phyloP scores from a whole-genome alignment of 768 basidiomycete genomes.

The Cystofilobasidium bisporidii region DNA sequence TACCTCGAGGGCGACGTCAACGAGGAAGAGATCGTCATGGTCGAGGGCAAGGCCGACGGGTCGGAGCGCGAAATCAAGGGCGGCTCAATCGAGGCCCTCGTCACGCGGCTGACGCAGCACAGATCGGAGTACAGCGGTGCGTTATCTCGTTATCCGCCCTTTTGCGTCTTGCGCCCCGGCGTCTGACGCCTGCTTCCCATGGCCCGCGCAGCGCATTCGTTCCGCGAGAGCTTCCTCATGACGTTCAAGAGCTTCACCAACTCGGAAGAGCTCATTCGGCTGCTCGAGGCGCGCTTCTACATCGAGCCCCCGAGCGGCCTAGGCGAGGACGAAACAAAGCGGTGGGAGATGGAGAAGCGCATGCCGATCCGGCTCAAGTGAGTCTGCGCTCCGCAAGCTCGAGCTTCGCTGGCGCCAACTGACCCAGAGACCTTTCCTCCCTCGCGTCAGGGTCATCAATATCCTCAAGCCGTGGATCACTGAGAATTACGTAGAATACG shows the following conservation, averaged over 20 bases:
- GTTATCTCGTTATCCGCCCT: slow-evolving; percentile 33
- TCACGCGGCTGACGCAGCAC: slow-evolving; percentile 84
- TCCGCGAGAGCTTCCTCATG: slow-evolving; percentile 82
- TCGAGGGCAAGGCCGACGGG: slow-evolving; percentile 51
- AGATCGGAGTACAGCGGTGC: slow-evolving; percentile 60
- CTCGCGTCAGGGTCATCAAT: slow-evolving; percentile 64
- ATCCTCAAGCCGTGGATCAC: slow-evolving; percentile 80
- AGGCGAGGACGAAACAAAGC: slow-evolving; percentile 52
- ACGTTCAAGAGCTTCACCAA: slow-evolving; percentile 92
- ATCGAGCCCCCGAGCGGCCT: slow-evolving; percentile 65
- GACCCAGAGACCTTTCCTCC: neutral
- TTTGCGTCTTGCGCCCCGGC: neutral
- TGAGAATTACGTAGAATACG: slow-evolving; percentile 56
- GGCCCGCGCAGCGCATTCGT: slow-evolving; percentile 54
- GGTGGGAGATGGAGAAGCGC: slow-evolving; percentile 80
- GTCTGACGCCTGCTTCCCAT: neutral
- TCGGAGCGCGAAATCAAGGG: slow-evolving; percentile 56
- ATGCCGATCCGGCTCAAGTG: slow-evolving; percentile 78
- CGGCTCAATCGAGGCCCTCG: slow-evolving; percentile 73
- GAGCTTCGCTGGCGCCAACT: neutral
- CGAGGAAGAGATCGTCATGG: slow-evolving; percentile 70
- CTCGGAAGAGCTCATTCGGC: slow-evolving; percentile 67
- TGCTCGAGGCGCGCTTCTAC: slow-evolving; percentile 68
- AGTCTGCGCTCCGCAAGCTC: slow-evolving; percentile 32
- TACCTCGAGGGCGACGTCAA: slow-evolving; percentile 74